Conservation (phyloP, 1,284 basidiomycete species). For the Malassezia sympodialis region DNA sequence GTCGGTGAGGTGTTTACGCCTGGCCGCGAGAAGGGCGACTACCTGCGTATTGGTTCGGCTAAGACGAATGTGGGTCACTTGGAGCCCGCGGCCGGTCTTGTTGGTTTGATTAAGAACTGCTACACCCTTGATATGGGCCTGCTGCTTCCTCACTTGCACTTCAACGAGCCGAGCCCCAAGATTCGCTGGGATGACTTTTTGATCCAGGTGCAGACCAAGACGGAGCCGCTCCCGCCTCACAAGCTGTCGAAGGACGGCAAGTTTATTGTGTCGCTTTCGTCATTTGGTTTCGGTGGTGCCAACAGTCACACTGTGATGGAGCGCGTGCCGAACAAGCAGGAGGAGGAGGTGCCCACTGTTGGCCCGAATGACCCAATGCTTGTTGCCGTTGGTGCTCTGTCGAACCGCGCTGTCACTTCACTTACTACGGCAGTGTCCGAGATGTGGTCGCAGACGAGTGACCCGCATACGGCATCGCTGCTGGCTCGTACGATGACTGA, state of each 20-base stretch:
- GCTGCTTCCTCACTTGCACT: conserved; percentile 18
- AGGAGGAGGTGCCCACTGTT: background rate
- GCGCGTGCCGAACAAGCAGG: conserved; percentile 11
- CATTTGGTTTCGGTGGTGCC: conserved; percentile 24
- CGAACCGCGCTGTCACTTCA: conserved; percentile 18
- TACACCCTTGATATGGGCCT: conserved; percentile 15
- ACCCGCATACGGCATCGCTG: conserved; percentile 8
- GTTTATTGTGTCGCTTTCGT: conserved; percentile 15
- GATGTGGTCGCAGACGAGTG: conserved; percentile 1
- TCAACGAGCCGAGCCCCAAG: conserved; percentile 10
- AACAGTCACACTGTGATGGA: conserved; percentile 23
- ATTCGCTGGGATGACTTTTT: conserved; percentile 20
- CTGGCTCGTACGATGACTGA: conserved; percentile 17
- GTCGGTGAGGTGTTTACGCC: conserved; percentile 17
- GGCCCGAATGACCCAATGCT: conserved; percentile 12
- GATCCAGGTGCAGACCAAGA: conserved; percentile 14
- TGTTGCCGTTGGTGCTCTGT: conserved; percentile 15
- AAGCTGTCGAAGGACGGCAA: conserved; percentile 19
- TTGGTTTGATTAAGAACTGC: conserved; percentile 19
- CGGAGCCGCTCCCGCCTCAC: conserved; percentile 10
- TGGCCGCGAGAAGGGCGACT: conserved; percentile 9
- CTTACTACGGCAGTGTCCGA: conserved; percentile 3
- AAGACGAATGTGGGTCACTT: conserved; percentile 24
- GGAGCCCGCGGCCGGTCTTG: conserved; percentile 19
- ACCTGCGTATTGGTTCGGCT: conserved; percentile 20